Evolutionary conservation across 805 yeast genomes (phyloP), one percentile per base, ranked within the genome.

Genomic region (Metschnikowia drakensbergensis): DNA sequence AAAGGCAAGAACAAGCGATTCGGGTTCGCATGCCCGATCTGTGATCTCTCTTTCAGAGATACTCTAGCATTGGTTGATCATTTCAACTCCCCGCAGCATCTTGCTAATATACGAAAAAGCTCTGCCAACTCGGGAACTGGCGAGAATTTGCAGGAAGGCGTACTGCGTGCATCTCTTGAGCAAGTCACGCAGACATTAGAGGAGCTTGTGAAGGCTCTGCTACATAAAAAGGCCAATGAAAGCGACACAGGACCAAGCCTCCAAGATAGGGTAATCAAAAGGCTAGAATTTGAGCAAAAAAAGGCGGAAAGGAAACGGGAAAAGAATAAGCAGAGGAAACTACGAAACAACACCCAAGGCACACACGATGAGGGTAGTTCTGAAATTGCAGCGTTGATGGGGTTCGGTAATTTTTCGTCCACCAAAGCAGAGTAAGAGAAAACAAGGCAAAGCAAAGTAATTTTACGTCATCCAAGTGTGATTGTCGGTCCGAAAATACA

Each of bases 21-120:
- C 51, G 97, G 97, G 23, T 92, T 92, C 66, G 79, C 79, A 57
- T 94, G 99, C 66, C 86, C 84, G 8, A 64, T 80, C 1, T 94
- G 99, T 65, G 80, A 84, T 53, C 64, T 88, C 49, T 84, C 92
- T 2, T 92, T 81, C 67, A 83, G 89, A 60, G 97, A 94, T 62
- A 85, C 86, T 48, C 68, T 89, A 55, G 86, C 89, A 52, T 82
- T 83, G 62, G 75, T 88, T 3, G 95, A 91, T 61, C 98, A 94
- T 68, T 70, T 88, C 60, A 89, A 88, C 60, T 81, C 89, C 33
- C 82, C 82, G 32, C 83, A 77, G 51, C 98, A 86, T 65, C 50
- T 50, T 26, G 23, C 43, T 17, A 55, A 54, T 59, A 76, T 35
- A 62, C 67, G 4, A 74, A 43, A 46, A 31, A 11, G 31, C 4